Base-by-base conservation (phyloP, 208 protist genomes). In the Trypanosoma brucei region DNA sequence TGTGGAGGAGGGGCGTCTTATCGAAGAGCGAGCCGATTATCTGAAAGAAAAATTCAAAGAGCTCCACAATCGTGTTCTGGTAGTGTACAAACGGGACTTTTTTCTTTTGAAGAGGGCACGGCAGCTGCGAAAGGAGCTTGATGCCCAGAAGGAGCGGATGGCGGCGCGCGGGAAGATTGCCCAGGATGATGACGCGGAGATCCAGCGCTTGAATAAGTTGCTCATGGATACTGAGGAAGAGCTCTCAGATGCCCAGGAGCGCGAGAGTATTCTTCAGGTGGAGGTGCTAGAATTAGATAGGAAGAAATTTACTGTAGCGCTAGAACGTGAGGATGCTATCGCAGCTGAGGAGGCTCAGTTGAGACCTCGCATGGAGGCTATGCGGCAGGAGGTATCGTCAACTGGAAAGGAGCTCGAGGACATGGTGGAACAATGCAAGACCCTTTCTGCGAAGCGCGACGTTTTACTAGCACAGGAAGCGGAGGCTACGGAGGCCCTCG, bases 281-380 rank as follows among this genome's bases (percentile, higher is more conserved):
- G 88, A 97, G 78, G 84, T 81, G n/a, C 63, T 95, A 2, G 88
- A 97, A 76, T 87, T 88, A 66, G 92, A 97, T 53, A 83, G 92
- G 0, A 83, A 82, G 61, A 94, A 94, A 70, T 86, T 93, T 68
- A 88, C 83, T 40, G 65, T 95, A 45, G 70, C 91, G 30, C 77
- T 93, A 5, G 92, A 97, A 67, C 81, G 88, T 9, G 86, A 97
- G 70, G 89, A 94, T 55, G 86, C 86, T 35, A 49, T 94, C 11
- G 91, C 91, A 7, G 87, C 91, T 13, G 92, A 95, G 69, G 87
- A 94, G 73, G 84, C 87, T 46, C 86, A 89, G 13, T 55, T 97
- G 42, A 83, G 79, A 1, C 92, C 92, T 13, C 78, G 88, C 55
- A 88, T 97, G 70, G 85, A 94, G 62, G 59, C 62, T 9, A 48